Conservation (phyloP, 192 early-diverging fungal genomes). For the Obelidium mucronatum region DNA sequence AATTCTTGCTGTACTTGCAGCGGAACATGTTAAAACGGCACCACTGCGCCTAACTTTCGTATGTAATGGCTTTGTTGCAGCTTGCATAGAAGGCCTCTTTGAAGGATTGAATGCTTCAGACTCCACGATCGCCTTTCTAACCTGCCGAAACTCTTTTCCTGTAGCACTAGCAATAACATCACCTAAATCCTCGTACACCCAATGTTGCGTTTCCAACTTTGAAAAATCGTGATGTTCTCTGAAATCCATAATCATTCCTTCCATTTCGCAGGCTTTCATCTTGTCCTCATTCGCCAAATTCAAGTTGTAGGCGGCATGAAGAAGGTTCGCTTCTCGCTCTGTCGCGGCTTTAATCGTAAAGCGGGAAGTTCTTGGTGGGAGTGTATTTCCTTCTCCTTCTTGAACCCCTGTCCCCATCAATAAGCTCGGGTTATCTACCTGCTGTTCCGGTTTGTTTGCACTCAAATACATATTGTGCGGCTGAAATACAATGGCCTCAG, state of each 20-base stretch:
- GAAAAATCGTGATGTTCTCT: conserved; percentile 14
- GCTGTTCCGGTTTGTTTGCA: background rate
- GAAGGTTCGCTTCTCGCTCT: background rate
- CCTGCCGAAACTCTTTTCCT: background rate
- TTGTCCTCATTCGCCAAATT: background rate
- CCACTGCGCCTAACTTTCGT: background rate
- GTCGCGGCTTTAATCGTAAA: conserved; percentile 28
- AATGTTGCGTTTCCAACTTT: conserved; percentile 32
- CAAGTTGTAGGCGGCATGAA: background rate
- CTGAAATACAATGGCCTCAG: conserved; percentile 9
- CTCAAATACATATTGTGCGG: background rate
- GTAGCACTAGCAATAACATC: conserved; percentile 4
- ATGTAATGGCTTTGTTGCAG: background rate
- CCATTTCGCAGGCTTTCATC: background rate
- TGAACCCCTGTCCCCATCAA: background rate
- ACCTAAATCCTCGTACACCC: conserved; percentile 32
- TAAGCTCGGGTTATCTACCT: background rate
- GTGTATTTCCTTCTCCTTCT: background rate
- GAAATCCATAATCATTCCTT: conserved; percentile 25
- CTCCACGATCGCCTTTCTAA: background rate
- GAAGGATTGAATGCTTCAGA: background rate
- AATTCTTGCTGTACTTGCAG: conserved; percentile 7
- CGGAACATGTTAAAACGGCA: background rate
- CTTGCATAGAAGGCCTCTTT: conserved; percentile 1
- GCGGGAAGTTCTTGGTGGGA: background rate